These are phyloP conservation scores for Abrus pulchellus DNA, from an alignment of 306 rosid genomes.

Conservation along the genomic window DNA sequence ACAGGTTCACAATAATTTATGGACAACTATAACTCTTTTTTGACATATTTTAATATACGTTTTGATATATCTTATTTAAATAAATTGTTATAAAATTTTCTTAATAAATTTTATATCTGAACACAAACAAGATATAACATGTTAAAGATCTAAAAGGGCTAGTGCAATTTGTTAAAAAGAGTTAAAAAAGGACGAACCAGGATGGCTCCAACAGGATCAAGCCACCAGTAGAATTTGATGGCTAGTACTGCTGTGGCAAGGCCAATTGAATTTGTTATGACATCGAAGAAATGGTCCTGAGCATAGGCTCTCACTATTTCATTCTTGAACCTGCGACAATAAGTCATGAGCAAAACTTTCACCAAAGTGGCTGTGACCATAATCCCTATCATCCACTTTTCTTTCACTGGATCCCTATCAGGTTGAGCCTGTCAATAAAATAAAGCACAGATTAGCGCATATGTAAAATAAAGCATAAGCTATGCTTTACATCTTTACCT, in stretches of 20 bases:
- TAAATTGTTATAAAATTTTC: no score
- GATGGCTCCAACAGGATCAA: constrained; percentile 87
- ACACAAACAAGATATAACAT: no score
- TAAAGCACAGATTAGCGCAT: constrained; percentile 5
- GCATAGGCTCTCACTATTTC: constrained; percentile 89
- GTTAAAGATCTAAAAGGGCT: no score
- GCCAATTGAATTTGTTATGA: constrained; percentile 84
- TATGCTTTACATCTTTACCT: constrained; percentile 55
- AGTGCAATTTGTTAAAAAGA: no score
- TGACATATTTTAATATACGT: no score
- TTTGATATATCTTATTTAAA: no score
- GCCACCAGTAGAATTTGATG: constrained; percentile 88
- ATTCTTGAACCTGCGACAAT: constrained; percentile 84
- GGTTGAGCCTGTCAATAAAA: constrained; percentile 68
- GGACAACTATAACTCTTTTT: no score
- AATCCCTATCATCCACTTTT: constrained; percentile 90
- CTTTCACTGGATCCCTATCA: constrained; percentile 69
- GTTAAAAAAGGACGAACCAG: constrained; percentile 54
- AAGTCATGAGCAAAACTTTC: constrained; percentile 68
- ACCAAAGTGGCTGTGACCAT: constrained; percentile 76
- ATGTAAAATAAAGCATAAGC: not conserved
- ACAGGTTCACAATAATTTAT: no score
- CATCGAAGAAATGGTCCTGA: constrained; percentile 93
- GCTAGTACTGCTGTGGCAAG: constrained; percentile 80
- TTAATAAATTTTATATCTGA: no score